phyloP scores from a whole-genome alignment of 2,329 filamentous ascomycete species.

The Rugonectria rugulosa region DNA sequence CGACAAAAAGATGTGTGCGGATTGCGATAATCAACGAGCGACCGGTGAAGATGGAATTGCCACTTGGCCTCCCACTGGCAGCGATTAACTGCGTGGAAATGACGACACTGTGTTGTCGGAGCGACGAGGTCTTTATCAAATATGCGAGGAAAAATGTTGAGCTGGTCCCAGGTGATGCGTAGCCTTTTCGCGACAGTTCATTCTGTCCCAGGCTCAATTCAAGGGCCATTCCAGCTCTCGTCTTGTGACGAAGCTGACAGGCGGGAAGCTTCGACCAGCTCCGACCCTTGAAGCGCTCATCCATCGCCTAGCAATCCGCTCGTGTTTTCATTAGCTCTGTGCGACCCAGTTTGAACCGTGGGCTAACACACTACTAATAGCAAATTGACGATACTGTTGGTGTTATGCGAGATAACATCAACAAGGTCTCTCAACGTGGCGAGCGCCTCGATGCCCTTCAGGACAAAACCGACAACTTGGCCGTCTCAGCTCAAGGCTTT shows the following conservation, averaged over 20 bases:
- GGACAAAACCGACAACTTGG: slow-evolving; percentile 94
- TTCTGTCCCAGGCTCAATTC: not conserved
- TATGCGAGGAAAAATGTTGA: slow-evolving; percentile 6
- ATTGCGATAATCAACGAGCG: slow-evolving; percentile 27
- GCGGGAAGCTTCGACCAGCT: not conserved
- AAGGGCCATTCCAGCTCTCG: not conserved
- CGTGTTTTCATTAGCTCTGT: not conserved
- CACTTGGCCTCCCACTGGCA: slow-evolving; percentile 20
- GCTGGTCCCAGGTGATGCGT: not conserved
- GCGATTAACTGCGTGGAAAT: slow-evolving; percentile 6
- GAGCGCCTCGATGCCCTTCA: slow-evolving; percentile 86
- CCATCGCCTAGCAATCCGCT: slow-evolving; percentile 4
- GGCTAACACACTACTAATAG: slow-evolving; percentile 56
- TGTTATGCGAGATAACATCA: slow-evolving; percentile 97
- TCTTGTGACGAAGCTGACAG: slow-evolving; percentile 1
- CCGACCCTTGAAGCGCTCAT: not conserved
- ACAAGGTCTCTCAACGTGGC: slow-evolving; percentile 93
- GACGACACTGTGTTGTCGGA: not conserved
- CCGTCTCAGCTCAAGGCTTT: slow-evolving; percentile 92
- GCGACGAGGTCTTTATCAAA: not conserved
- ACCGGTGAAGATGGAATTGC: slow-evolving; percentile 19
- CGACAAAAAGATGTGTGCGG: slow-evolving; percentile 20
- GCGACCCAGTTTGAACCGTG: not conserved
- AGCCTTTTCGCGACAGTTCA: slow-evolving; percentile 5
- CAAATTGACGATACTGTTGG: slow-evolving; percentile 97